These are phyloP conservation scores for Nitzschia sp. DNA, from an alignment of 108 stramenopile species.

Conservation along the genomic window DNA sequence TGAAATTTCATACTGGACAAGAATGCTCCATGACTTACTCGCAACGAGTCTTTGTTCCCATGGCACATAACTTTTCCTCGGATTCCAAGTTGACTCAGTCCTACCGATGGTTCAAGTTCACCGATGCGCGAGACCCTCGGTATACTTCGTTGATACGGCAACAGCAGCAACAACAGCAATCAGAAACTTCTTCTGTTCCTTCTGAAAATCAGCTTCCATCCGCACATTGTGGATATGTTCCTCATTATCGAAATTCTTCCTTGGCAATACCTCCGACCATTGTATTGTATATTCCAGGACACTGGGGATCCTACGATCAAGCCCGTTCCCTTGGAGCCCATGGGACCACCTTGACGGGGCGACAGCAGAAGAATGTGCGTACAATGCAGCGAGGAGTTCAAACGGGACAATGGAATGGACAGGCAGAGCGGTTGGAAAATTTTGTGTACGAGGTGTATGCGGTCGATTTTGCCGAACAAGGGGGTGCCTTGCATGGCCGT, in stretches of 20 bases:
- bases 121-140: conserved; percentile 73
- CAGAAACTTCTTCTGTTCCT: too few relatives aligned
- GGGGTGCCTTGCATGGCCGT: conserved; percentile 65
- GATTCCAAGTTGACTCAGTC: conserved; percentile 10
- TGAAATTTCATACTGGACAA: conserved; percentile 55
- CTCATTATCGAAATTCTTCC: too few relatives aligned
- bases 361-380: not conserved
- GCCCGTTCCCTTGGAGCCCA: conserved; percentile 77
- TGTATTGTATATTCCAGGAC: conserved; percentile 79
- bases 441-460: conserved; percentile 80
- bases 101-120: conserved; percentile 72
- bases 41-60: conserved; percentile 21
- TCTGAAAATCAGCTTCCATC: conserved; percentile 31
- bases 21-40: conserved; percentile 83
- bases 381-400: not conserved
- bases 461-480: conserved; percentile 72
- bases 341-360: conserved; percentile 64
- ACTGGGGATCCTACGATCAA: conserved; percentile 75
- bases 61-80: conserved; percentile 12
- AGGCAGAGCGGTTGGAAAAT: conserved; percentile 17
- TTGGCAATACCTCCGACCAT: too few relatives aligned
- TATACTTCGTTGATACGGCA: conserved; percentile 10
- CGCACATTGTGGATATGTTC: too few relatives aligned
- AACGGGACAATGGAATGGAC: conserved; percentile 11
- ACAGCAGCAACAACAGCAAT: conserved; percentile 6